Base-by-base conservation (phyloP, 176 grass and related monocot species). In the Ensete glaucum region DNA sequence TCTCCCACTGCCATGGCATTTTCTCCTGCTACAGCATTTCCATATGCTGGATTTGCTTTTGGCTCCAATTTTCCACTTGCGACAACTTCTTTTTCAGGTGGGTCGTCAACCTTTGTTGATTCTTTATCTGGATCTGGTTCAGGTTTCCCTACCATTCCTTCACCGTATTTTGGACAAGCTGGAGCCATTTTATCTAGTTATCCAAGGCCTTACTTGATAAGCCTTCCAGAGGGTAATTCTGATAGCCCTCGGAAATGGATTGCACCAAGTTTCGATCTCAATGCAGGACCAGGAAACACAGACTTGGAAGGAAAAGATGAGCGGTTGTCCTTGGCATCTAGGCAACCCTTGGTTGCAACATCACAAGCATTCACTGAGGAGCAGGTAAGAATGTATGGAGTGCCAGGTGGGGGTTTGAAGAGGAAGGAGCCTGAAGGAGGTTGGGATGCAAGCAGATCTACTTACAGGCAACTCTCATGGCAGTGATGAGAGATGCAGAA, bases 251-350 rank as follows among this genome's bases (percentile, higher is more conserved):
- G 79, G 64, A 87, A 78, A 78, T 92, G 89, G 87, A 81, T 63
- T 27, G 81, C 85, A 51, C 87, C 84, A 53, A 75, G 76, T 67
- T 81, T 96, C 54, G 93, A 92, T 77, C 87, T 96, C 58, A 96
- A 96, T 80, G 88, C 87, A 48, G 93, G 89, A 11, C 89, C 93
- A 53, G 87, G 85, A 76, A 85, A 67, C 81, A 73, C 76, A 77
- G 87, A 43, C 6, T 43, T 43, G 34, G 34, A 96, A 77, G 83
- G 79, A 34, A 92, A 96, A 75, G 87, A 96, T 29, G 89, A 86
- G n/a, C 77, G 86, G 19, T 15, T 64, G 5, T 53, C 81, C 79
- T 56, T 84, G 60, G 79, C 50, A 20, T 69, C 60, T 20, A 52
- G 77, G 62, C 83, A 82, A 1, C 23, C 6, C 34, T 43, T 85